Conservation (phyloP, 208 protist genomes). For the Leishmania turanica region DNA sequence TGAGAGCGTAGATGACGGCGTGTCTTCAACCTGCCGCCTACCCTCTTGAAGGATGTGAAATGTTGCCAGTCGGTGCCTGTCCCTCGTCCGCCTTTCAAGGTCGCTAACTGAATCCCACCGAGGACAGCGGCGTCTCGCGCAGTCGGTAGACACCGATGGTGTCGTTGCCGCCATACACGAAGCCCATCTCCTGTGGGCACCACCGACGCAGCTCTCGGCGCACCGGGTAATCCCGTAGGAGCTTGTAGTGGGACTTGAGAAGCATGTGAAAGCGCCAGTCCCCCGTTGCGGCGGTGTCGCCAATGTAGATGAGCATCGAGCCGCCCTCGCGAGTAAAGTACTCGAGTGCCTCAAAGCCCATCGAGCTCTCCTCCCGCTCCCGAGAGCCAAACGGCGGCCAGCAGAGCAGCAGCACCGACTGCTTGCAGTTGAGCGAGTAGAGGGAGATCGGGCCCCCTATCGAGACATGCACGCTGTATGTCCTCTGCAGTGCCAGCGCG, state of each 20-base stretch:
- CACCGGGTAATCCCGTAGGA: conserved; percentile 81
- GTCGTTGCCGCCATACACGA: conserved; percentile 90
- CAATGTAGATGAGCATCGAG: conserved; percentile 84
- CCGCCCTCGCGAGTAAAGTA: conserved; percentile 84
- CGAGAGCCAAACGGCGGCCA: conserved; percentile 91
- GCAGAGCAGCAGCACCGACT: conserved; percentile 76
- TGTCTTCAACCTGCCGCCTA: neutral
- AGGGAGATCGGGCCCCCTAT: conserved; percentile 75
- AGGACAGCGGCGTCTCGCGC: conserved; percentile 42
- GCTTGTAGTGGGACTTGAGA: conserved; percentile 81
- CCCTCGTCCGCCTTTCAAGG: neutral
- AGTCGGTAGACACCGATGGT: conserved; percentile 87
- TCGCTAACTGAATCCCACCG: neutral
- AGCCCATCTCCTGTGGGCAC: conserved; percentile 88
- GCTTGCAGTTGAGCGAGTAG: conserved; percentile 75
- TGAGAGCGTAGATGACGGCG: neutral
- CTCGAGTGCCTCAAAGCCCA: conserved; percentile 90
- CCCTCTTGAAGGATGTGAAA: neutral
- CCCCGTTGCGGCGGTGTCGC: conserved; percentile 83
- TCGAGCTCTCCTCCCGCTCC: conserved; percentile 88
- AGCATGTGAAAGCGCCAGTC: conserved; percentile 92
- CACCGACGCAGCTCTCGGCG: conserved; percentile 87
- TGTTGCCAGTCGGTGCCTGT: neutral
- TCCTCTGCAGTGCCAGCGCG: conserved; percentile 63
- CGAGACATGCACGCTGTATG: conserved; percentile 85